Base-by-base conservation (phyloP, 331 rosid species). In the Saraca asoca region DNA sequence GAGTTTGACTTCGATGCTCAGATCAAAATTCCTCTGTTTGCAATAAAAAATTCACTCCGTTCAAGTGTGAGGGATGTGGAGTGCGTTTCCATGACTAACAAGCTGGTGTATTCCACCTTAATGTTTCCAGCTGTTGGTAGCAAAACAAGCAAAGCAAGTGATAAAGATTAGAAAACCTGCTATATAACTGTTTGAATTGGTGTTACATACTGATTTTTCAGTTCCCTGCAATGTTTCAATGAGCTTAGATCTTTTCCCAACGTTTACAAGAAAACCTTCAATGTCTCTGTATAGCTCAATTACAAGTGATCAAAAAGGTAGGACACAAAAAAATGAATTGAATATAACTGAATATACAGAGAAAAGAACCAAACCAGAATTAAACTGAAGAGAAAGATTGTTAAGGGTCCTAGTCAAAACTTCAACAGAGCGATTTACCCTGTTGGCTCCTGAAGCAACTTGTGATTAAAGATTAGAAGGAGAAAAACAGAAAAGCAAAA, bases 241-340 rank as follows among this genome's bases (percentile, higher is more conserved):
- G 31, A 24, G 31, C 31, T 24, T 24, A 24, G 31, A 24, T 24
- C 31, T 24, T 24, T n/a, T n/a, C n/a, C n/a, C n/a, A n/a, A n/a
- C n/a, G n/a, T n/a, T n/a, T 24, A 24, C 2, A 24, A 24, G 31
- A 24, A 24, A 57, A 72, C 68, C 64, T 51, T 58, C 48, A 33
- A 50, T 50, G 54, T 60, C 82, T 62, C 62, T 64, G 58, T 57
- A 68, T 39, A 6, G 37, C 50, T 64, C 45, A 69, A 46, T 34
- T 52, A 57, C 71, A 58, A 61, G 71, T 45, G 72, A 52, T 68
- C 60, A 62, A 70, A 44, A 68, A 57, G 39, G 43, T 57, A 7
- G 19, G 46, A 55, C 66, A 73, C 54, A 78, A 1, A 79, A 68
- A 85, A 89, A 87, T 82, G 76, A 85, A 83, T 87, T 75, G 76